These are phyloP conservation scores for Talaromyces thailandensis DNA, from an alignment of 495 filamentous ascomycete species.

Conservation along the genomic window DNA sequence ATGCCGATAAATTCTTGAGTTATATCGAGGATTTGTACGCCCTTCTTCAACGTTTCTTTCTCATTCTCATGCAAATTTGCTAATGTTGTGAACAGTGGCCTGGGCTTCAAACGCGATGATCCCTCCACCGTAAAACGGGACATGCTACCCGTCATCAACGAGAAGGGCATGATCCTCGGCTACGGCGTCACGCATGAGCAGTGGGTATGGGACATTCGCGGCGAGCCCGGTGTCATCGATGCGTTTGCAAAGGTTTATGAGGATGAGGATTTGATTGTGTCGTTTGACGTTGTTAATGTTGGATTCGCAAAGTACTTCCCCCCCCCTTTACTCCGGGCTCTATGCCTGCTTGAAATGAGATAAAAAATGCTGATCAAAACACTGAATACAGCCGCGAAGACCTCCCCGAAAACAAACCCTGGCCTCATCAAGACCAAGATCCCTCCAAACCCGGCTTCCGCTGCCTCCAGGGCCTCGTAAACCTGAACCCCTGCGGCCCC, in stretches of 20 bases:
- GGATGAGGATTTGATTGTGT: slow-evolving; percentile 34
- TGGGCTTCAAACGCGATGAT: slow-evolving; percentile 30
- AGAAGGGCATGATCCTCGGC: slow-evolving; percentile 32
- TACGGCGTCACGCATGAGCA: slow-evolving; percentile 34
- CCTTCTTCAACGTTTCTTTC: neutral
- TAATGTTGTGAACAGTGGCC: slow-evolving; percentile 12
- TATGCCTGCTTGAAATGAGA: no score
- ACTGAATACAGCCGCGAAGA: slow-evolving; percentile 23
- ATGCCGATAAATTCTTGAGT: slow-evolving; percentile 14
- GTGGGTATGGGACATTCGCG: slow-evolving; percentile 32
- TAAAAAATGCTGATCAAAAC: no score
- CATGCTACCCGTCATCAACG: slow-evolving; percentile 30
- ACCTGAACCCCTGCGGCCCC: slow-evolving; percentile 31
- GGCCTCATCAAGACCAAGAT: slow-evolving; percentile 40
- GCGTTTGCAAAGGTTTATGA: slow-evolving; percentile 33
- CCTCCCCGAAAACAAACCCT: slow-evolving; percentile 28
- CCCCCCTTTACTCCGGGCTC: neutral
- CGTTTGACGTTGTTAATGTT: slow-evolving; percentile 37
- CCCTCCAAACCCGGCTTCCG: slow-evolving; percentile 32
- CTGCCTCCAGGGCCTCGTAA: slow-evolving; percentile 35
- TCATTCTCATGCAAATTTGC: neutral
- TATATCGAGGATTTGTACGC: neutral
- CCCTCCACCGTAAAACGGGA: slow-evolving; percentile 24
- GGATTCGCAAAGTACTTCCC: slow-evolving; percentile 23
- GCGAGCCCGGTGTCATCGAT: slow-evolving; percentile 30